Conservation (phyloP, 1,139 yeast species). For the Pichia sp. region DNA sequence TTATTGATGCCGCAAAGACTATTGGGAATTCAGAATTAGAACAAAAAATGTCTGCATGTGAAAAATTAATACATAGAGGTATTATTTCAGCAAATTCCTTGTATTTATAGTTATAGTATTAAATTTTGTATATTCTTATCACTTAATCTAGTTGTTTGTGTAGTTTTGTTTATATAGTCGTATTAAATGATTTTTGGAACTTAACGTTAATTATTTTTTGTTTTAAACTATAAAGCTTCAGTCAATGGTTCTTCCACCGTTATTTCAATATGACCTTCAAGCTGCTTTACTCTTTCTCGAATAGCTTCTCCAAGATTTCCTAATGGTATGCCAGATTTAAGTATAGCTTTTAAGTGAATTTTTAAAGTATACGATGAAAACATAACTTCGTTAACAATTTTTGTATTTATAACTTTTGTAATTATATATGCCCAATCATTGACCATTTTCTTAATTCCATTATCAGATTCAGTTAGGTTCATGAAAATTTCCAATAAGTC, state of each 20-base stretch:
- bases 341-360: constrained; percentile 11
- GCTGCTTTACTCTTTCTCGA: neutral
- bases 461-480: constrained; percentile 11
- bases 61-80: constrained; percentile 86
- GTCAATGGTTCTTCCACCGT: constrained; percentile 13
- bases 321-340: constrained; percentile 13
- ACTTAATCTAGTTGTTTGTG: neutral
- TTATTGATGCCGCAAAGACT: constrained; percentile 84
- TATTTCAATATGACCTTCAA: neutral
- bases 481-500: constrained; percentile 19
- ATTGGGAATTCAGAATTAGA: constrained; percentile 85
- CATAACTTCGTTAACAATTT: constrained; percentile 3
- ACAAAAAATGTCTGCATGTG: constrained; percentile 81
- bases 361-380: neutral
- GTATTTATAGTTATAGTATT: constrained; percentile 41
- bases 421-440: constrained; percentile 20
- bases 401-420: constrained; percentile 20
- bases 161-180: neutral
- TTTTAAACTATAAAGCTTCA: constrained; percentile 1
- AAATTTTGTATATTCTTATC: neutral
- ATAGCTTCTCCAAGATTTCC: constrained; percentile 3
- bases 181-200: neutral
- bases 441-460: constrained; percentile 16
- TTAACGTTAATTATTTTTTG: too few relatives aligned
- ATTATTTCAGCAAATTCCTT: constrained; percentile 94